phyloP scores from a whole-genome alignment of 345 rosid genomes.

The Acer yangbiense region DNA sequence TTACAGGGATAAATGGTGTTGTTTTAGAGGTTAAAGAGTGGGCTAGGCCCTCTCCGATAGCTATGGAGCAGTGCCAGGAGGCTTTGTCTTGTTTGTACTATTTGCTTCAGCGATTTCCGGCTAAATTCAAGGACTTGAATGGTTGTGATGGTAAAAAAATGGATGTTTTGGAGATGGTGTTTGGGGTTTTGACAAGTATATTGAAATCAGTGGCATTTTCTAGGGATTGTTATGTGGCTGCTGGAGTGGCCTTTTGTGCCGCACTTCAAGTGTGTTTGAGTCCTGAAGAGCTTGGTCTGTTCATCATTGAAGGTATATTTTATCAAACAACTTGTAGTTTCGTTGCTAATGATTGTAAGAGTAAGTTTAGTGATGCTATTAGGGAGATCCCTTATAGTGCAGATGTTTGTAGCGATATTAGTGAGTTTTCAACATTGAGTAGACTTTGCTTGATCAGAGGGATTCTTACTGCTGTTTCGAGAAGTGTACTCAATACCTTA shows the following conservation, averaged over 20 bases:
- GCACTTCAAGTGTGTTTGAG: conserved; percentile 78
- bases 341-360: conserved; percentile 21
- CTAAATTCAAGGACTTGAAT: conserved; percentile 42
- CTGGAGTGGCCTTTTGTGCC: conserved; percentile 88
- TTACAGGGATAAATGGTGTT: conserved; percentile 66
- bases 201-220: conserved; percentile 70
- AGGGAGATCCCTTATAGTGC: conserved; percentile 64
- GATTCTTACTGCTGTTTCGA: conserved; percentile 87
- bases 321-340: conserved; percentile 31
- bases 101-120: conserved; percentile 84
- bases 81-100: conserved; percentile 89
- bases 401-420: conserved; percentile 60
- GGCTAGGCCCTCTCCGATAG: conserved; percentile 87
- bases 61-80: conserved; percentile 96
- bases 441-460: conserved; percentile 95
- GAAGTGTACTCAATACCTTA: conserved; percentile 60
- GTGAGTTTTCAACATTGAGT: conserved; percentile 64
- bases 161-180: conserved; percentile 54
- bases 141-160: conserved; percentile 2
- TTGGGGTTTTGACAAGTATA: conserved; percentile 57
- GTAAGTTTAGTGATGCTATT: conserved; percentile 39
- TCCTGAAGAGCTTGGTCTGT: conserved; percentile 66
- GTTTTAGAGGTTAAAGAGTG: conserved; percentile 55
- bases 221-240: conserved; percentile 89
- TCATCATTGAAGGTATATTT: conserved; percentile 71